Evolutionary conservation across 2,329 filamentous ascomycete species (phyloP).

Genomic region (Colletotrichum tropicale): DNA sequence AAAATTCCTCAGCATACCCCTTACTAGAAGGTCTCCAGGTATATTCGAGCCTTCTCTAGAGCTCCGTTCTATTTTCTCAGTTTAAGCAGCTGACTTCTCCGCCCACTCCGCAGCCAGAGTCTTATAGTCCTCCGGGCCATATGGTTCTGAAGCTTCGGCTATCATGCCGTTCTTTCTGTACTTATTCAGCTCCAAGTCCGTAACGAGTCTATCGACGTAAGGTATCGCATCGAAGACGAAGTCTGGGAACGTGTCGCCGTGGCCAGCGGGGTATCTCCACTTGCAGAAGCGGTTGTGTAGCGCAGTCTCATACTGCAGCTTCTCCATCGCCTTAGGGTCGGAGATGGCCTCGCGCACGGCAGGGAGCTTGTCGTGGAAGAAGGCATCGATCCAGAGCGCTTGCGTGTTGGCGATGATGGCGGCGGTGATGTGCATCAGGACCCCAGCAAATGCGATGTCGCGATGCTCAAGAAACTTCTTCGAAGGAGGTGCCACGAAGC

Average conservation of each 20-base stretch:
- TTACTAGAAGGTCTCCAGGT: neutral
- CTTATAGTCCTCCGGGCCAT: constrained; percentile 63
- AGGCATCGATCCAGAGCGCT: constrained; percentile 48
- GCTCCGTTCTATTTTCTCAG: neutral
- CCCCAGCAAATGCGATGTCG: constrained; percentile 36
- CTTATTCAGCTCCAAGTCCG: constrained; percentile 66
- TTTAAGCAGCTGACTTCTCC: neutral
- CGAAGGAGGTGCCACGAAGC: constrained; percentile 31
- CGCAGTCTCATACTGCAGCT: constrained; percentile 58
- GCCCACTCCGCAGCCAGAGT: constrained; percentile 58
- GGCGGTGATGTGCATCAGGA: constrained; percentile 32
- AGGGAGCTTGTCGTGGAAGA: constrained; percentile 46
- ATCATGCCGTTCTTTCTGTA: constrained; percentile 59
- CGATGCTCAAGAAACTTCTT: constrained; percentile 15
- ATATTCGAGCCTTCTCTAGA: neutral
- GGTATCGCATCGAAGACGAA: constrained; percentile 79
- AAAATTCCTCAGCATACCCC: neutral
- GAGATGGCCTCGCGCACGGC: constrained; percentile 22
- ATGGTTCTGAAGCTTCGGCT: constrained; percentile 59
- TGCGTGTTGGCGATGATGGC: constrained; percentile 36
- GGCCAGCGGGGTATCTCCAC: constrained; percentile 71
- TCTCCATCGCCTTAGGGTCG: constrained; percentile 36
- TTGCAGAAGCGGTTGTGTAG: constrained; percentile 72
- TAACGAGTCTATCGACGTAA: constrained; percentile 72
- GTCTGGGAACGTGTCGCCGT: constrained; percentile 66